Base-by-base conservation (phyloP, 805 yeast genomes). In the Ogataea paraovalis region DNA sequence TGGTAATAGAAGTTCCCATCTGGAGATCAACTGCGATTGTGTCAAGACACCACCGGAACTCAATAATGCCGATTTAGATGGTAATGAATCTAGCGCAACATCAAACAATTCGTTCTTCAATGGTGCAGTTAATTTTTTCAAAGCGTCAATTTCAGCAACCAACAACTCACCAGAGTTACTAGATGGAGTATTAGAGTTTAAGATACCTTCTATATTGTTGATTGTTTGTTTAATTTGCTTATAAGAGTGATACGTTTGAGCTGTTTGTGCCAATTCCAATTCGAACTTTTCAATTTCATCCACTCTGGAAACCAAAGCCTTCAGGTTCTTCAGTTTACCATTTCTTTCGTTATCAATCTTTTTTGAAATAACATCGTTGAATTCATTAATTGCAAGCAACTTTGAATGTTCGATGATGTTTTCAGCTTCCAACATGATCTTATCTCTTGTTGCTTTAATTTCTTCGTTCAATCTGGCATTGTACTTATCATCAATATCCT, bases 1-100 rank as follows among this genome's bases (percentile, higher is more conserved):
- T 14, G 95, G 94, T 20, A 78, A 83, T 50, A 94, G 75, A 45
- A 83, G 71, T 54, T 82, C 79, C 87, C 96, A 88, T 60, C 96
- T 82, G 37, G 86, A 74, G 51, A 85, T 76, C 41, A 90, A 74
- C 69, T 90, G 96, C 23, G 89, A 78, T 53, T 79, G 82, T 13
- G 95, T 81, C 53, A 91, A 73, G 23, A 92, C 80, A 36, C 95
- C 87, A 28, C 70, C 70, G 23, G 70, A 65, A 16, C 63, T 56
- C 36, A 70, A 55, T 44, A 72, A 63, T 2, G 70, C 72, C 9
- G 67, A 68, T 14, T 65, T 62, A 3, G 59, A 42, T 39, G 84
- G 80, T 44, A 83, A 65, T 4, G 79, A 60, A 5, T 64, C 62
- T 30, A 80, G 47, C 3, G 83, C 79, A 25, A 74, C 68, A 28